Conservation (phyloP, 2,329 filamentous ascomycete genomes). For the Neofusicoccum umdonicola region DNA sequence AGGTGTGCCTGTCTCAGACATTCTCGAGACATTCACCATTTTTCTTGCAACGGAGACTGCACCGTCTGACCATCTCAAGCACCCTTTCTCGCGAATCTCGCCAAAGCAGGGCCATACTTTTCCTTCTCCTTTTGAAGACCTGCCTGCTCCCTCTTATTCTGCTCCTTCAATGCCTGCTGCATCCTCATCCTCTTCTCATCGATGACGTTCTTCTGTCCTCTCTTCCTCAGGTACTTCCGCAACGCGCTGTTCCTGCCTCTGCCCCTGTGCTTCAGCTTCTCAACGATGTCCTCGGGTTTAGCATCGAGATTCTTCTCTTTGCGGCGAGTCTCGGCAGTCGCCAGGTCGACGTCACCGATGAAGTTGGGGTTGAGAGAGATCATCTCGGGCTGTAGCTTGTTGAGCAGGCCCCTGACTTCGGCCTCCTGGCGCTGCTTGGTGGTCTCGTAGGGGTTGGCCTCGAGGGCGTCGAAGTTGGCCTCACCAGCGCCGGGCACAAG, state of each 20-base stretch:
- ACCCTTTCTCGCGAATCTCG: conserved; percentile 75
- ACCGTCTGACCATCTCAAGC: not conserved
- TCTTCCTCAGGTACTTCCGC: conserved; percentile 86
- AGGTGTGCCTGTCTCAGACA: too few species aligned
- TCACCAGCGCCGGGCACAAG: conserved; percentile 94
- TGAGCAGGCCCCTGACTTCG: conserved; percentile 85
- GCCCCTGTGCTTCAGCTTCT: conserved; percentile 69
- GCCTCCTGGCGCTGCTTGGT: conserved; percentile 87
- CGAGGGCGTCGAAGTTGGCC: conserved; percentile 90
- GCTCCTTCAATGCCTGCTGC: conserved; percentile 73
- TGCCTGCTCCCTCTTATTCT: conserved; percentile 66
- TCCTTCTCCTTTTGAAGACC: conserved; percentile 65
- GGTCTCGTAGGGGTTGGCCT: conserved; percentile 91
- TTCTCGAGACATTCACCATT: too few species aligned
- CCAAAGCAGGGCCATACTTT: conserved; percentile 81
- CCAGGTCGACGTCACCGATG: conserved; percentile 81
- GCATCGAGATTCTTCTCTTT: conserved; percentile 78
- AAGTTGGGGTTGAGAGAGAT: conserved; percentile 92
- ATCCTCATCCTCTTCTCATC: conserved; percentile 89
- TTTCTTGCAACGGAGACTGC: too few species aligned
- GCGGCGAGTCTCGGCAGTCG: conserved; percentile 72
- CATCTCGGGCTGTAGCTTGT: conserved; percentile 96
- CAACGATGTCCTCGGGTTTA: conserved; percentile 58
- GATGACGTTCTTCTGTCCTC: conserved; percentile 87
- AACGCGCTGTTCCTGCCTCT: conserved; percentile 87